Evolutionary conservation across 257 asterid species (phyloP).

Genomic region (Nicotiana benthamiana): DNA sequence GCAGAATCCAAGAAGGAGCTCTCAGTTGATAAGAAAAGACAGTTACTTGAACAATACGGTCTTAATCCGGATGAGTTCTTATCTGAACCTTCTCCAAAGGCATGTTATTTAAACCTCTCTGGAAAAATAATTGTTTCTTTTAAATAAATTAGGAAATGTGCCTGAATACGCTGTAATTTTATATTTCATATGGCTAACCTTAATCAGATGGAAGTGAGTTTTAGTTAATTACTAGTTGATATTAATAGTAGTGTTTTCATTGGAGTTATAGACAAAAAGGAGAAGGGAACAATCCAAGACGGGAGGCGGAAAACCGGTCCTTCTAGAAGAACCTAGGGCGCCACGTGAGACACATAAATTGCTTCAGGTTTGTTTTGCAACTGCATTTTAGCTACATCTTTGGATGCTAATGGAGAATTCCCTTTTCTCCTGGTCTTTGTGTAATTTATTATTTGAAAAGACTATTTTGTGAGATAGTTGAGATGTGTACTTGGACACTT

Average conservation of each 20-base stretch:
- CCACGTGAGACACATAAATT: conserved; percentile 87
- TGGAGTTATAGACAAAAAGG: conserved; percentile 37
- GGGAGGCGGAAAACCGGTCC: conserved; percentile 22
- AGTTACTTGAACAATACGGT: conserved; percentile 68
- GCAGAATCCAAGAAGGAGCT: conserved; percentile 51
- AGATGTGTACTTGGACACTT: neutral
- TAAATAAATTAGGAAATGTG: neutral
- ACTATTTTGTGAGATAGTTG: neutral
- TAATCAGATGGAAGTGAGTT: neutral
- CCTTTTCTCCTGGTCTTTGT: neutral
- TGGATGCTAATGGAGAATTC: neutral
- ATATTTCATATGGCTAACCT: neutral
- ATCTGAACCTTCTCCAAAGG: conserved; percentile 66
- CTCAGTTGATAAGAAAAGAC: conserved; percentile 43
- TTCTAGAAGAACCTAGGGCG: conserved; percentile 46
- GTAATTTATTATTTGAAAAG: neutral
- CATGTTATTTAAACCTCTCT: conserved; percentile 7
- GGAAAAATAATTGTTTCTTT: neutral
- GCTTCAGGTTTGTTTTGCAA: conserved; percentile 61
- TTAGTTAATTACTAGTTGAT: neutral
- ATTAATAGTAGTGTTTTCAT: neutral
- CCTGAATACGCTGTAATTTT: neutral
- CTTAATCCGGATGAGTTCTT: conserved; percentile 64
- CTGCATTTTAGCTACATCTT: neutral
- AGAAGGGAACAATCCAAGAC: conserved; percentile 40